Percentiles rank a stretch among this genome's conserved stretches.
Evolutionary conservation across 2,329 filamentous ascomycete species (phyloP).

Genomic region (Knufia petricola): DNA sequence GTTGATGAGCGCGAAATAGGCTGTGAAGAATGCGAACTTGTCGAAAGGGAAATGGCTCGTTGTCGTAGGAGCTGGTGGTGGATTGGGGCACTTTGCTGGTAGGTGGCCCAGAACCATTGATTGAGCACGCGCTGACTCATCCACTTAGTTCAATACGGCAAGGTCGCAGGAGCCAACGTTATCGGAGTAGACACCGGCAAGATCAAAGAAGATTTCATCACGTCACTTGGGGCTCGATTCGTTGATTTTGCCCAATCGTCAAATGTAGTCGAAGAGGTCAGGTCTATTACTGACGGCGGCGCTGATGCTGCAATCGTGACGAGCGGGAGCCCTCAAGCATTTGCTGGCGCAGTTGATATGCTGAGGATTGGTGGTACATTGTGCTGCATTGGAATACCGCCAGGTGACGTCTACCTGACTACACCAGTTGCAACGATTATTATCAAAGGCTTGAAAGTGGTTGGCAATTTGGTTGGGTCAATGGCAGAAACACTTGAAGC

Average conservation of each 20-base stretch:
- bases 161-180: conserved; percentile 33
- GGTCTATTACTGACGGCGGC: conserved; percentile 28
- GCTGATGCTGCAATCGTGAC: conserved; percentile 35
- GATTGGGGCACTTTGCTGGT: conserved; percentile 39
- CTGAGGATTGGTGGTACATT: conserved; percentile 35
- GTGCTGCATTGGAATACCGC: conserved; percentile 37
- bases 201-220: conserved; percentile 32
- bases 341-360: conserved; percentile 36
- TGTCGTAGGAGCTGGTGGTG: conserved; percentile 39
- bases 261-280: conserved; percentile 28
- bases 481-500: conserved; percentile 40
- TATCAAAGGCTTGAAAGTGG: conserved; percentile 36
- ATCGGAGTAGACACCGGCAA: conserved; percentile 34
- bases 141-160: conserved; percentile 35
- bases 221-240: conserved; percentile 33
- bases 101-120: conserved; percentile 9
- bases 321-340: conserved; percentile 34
- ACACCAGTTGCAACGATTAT: conserved; percentile 37
- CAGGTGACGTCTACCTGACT: conserved; percentile 30
- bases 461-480: conserved; percentile 37
- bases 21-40: conserved; percentile 34
- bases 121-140: conserved; percentile 1
- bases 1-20: conserved; percentile 22
- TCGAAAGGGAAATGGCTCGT: conserved; percentile 34
- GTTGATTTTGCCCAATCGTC: conserved; percentile 31